phyloP scores from a whole-genome alignment of 306 rosid genomes.

The Cyamopsis tetragonoloba region DNA sequence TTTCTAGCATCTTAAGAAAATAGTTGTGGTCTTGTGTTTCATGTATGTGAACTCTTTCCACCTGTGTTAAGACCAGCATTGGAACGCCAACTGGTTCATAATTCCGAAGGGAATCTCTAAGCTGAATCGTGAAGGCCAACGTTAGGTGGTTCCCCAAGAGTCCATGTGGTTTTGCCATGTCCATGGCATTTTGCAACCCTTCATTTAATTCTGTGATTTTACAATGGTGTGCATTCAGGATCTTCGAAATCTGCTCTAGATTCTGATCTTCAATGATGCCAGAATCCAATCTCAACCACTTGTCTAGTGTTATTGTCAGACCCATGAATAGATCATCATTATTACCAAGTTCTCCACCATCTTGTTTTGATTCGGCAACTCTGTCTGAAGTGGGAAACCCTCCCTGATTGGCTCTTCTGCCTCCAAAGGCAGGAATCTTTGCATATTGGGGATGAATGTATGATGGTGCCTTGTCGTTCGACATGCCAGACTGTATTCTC shows the following conservation, averaged over 20 bases:
- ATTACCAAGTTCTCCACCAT: constrained; percentile 15
- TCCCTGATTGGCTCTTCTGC: constrained; percentile 1
- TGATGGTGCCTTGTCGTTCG: constrained; percentile 49
- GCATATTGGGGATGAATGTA: constrained; percentile 28
- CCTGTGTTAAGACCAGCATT: constrained; percentile 62
- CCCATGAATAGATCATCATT: constrained; percentile 39
- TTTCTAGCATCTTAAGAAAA: constrained; percentile 1
- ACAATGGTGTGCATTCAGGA: constrained; percentile 54
- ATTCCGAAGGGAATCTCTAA: constrained; percentile 59
- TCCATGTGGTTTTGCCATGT: constrained; percentile 24
- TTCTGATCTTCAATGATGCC: constrained; percentile 42
- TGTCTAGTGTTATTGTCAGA: constrained; percentile 54
- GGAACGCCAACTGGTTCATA: constrained; percentile 67
- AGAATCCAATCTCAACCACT: constrained; percentile 75
- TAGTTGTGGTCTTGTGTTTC: background rate
- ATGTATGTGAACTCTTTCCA: constrained; percentile 37
- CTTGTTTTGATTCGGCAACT: constrained; percentile 28
- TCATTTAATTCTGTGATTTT: constrained; percentile 37
- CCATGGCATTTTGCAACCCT: constrained; percentile 30
- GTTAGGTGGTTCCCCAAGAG: constrained; percentile 56
- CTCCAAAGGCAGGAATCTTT: constrained; percentile 6
- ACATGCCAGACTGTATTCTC: constrained; percentile 61
- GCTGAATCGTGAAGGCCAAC: constrained; percentile 55
- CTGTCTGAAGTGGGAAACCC: constrained; percentile 19
- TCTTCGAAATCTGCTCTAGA: constrained; percentile 33